Percentiles rank a stretch among this genome's conserved stretches.
These are phyloP conservation scores for Polygonum aviculare DNA, from an alignment of 148 eudicot species.

Conservation along the genomic window DNA sequence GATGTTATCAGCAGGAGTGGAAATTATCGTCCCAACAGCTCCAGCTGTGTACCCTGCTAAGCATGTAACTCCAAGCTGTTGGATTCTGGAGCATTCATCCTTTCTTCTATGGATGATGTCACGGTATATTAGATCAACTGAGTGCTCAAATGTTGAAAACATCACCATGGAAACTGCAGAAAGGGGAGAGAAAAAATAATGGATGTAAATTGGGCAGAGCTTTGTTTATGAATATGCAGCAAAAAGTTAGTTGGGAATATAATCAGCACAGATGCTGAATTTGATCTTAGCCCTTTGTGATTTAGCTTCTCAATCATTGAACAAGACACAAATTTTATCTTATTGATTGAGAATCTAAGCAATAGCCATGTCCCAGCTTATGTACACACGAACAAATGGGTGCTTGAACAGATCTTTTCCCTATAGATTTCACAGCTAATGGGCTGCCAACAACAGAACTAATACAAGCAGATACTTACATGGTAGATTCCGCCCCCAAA, in stretches of 20 bases:
- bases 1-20: slow-evolving; percentile 86
- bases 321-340: not conserved
- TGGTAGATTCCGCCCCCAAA: slow-evolving; percentile 97
- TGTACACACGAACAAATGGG: not conserved
- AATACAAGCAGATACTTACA: slow-evolving; percentile 36
- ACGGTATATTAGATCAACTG: slow-evolving; percentile 56
- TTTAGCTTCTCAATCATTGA: too few relatives aligned
- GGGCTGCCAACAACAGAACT: not conserved
- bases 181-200: slow-evolving; percentile 5
- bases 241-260: not conserved
- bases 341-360: slow-evolving; percentile 3
- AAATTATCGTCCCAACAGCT: slow-evolving; percentile 72
- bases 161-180: slow-evolving; percentile 85
- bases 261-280: not conserved
- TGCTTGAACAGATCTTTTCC: not conserved
- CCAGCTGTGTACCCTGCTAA: slow-evolving; percentile 89
- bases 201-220: not conserved
- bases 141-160: slow-evolving; percentile 95
- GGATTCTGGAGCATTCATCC: slow-evolving; percentile 68
- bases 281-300: too few relatives aligned
- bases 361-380: not conserved
- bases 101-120: slow-evolving; percentile 47
- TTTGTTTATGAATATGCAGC: not conserved
- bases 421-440: not conserved
- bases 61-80: slow-evolving; percentile 90